These are phyloP conservation scores for Leccinellum albellum DNA, from an alignment of 768 basidiomycete genomes.

Conservation along the genomic window DNA sequence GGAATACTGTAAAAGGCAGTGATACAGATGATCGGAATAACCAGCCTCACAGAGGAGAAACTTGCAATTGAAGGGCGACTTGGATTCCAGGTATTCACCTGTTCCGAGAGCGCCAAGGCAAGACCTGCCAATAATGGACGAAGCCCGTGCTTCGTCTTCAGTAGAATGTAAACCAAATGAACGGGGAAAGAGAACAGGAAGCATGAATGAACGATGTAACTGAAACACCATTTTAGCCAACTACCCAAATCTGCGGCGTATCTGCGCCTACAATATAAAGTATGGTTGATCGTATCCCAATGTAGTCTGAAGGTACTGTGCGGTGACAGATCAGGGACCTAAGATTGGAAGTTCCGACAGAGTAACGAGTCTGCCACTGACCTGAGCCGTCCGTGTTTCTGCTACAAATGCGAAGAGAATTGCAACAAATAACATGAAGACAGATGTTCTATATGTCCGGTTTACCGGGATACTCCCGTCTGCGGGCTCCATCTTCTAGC, in stretches of 20 bases:
- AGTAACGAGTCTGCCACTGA: constrained; percentile 26
- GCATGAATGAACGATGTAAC: constrained; percentile 83
- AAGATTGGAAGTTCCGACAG: neutral
- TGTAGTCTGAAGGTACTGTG: constrained; percentile 74
- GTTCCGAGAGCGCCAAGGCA: constrained; percentile 40
- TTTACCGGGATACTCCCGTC: neutral
- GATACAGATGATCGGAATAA: constrained; percentile 20
- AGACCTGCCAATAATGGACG: constrained; percentile 52
- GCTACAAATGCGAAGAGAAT: constrained; percentile 68
- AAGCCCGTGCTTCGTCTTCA: constrained; percentile 47
- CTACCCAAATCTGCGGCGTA: neutral
- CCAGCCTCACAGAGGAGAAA: constrained; percentile 36
- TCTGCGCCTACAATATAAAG: constrained; percentile 69
- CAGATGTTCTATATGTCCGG: constrained; percentile 34
- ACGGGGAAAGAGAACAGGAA: constrained; percentile 78
- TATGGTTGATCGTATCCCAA: constrained; percentile 83
- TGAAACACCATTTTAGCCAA: constrained; percentile 28
- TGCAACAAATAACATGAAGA: constrained; percentile 53
- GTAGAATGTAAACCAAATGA: constrained; percentile 65
- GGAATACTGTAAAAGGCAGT: constrained; percentile 56
- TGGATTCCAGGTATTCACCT: constrained; percentile 14
- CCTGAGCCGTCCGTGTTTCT: constrained; percentile 78
- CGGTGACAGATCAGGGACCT: neutral
- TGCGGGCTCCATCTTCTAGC: constrained; percentile 3
- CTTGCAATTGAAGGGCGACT: neutral